Evolutionary conservation across 1,284 basidiomycete species (phyloP).

Genomic region (Leccinum solheimii): DNA sequence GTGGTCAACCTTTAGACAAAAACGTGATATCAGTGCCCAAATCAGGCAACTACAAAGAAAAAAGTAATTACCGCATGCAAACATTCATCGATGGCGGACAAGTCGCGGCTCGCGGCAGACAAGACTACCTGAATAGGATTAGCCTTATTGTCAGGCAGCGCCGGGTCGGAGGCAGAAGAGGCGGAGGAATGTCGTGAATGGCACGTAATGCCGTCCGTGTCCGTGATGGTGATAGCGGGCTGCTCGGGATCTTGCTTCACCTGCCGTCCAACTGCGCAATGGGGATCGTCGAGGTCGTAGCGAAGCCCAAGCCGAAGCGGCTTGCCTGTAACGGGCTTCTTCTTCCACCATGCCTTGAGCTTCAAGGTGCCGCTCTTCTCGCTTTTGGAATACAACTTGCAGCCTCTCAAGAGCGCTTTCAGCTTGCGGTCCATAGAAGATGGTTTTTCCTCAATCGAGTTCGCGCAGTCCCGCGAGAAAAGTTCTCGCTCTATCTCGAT

Average conservation of each 20-base stretch:
- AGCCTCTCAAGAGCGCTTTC: slow-evolving; percentile 40
- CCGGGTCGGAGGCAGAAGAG: slow-evolving; percentile 8
- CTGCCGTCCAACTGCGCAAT: slow-evolving; percentile 44
- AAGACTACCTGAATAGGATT: slow-evolving; percentile 48
- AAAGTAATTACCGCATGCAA: slow-evolving; percentile 30
- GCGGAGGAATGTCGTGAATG: slow-evolving; percentile 12
- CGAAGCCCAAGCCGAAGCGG: slow-evolving; percentile 39
- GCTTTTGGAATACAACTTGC: slow-evolving; percentile 39
- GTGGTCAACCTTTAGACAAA: slow-evolving; percentile 47
- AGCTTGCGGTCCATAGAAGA: slow-evolving; percentile 36
- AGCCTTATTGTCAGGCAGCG: slow-evolving; percentile 28
- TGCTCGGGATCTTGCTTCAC: slow-evolving; percentile 28
- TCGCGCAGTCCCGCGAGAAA: slow-evolving; percentile 28
- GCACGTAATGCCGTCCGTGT: slow-evolving; percentile 24
- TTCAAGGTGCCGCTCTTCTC: slow-evolving; percentile 43
- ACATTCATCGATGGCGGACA: slow-evolving; percentile 49
- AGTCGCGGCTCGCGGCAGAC: slow-evolving; percentile 52
- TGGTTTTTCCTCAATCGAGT: slow-evolving; percentile 33
- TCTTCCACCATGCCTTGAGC: slow-evolving; percentile 64
- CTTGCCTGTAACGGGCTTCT: slow-evolving; percentile 47
- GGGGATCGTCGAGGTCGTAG: slow-evolving; percentile 36
- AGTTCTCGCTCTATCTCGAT: slow-evolving; percentile 42
- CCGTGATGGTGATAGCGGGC: slow-evolving; percentile 29
- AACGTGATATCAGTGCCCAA: slow-evolving; percentile 14
- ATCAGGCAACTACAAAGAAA: slow-evolving; percentile 13